Evolutionary conservation across 768 basidiomycete species (phyloP).

Genomic region (Grammothele lineata): DNA sequence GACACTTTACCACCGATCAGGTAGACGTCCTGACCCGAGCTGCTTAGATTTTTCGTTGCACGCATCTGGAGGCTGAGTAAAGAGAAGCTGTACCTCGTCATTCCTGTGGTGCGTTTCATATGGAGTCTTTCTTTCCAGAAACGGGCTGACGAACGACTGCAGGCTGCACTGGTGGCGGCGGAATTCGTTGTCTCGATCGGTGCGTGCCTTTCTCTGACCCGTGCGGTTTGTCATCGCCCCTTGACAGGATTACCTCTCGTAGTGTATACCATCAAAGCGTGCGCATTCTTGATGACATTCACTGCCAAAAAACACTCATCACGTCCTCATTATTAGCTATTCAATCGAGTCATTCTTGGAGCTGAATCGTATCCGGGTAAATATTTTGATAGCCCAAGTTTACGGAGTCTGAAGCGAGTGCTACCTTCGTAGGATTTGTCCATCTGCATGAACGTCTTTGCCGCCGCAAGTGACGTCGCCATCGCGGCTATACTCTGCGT

Average conservation of each 20-base stretch:
- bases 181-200: neutral
- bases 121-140: too few species aligned
- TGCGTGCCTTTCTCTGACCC: neutral
- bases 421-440: conserved; percentile 27
- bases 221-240: too few species aligned
- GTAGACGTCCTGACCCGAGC: conserved; percentile 37
- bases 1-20: conserved; percentile 34
- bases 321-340: too few species aligned
- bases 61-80: conserved; percentile 37
- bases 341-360: too few species aligned
- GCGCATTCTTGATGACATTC: neutral
- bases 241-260: neutral
- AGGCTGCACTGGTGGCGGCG: neutral
- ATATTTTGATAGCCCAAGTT: too few species aligned
- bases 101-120: conserved; percentile 38
- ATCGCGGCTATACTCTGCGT: conserved; percentile 47
- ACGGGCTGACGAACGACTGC: too few species aligned
- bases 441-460: conserved; percentile 51
- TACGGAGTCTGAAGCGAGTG: too few species aligned
- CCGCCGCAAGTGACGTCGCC: conserved; percentile 43
- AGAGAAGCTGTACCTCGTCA: conserved; percentile 38
- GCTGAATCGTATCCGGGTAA: too few species aligned
- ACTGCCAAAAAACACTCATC: neutral
- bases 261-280: neutral
- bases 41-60: conserved; percentile 15